A percentile compares a stretch with the other conserved stretches of the same genome.
Evolutionary conservation across 176 grass and related monocot genomes (phyloP).

Genomic region (Aegilops speltoides): DNA sequence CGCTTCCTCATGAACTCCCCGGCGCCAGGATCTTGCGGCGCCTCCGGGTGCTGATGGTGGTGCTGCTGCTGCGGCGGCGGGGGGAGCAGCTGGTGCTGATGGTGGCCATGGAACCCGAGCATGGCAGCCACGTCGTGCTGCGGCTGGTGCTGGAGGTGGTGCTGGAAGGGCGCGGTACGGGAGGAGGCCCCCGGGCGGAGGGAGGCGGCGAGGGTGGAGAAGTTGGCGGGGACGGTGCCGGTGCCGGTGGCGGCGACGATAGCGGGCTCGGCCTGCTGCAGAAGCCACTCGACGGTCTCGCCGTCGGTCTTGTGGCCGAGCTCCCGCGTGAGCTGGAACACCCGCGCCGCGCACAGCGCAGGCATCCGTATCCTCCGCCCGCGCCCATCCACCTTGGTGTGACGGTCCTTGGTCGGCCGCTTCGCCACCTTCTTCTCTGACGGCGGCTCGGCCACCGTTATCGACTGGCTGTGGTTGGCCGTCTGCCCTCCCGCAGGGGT

Average conservation of each 20-base stretch:
- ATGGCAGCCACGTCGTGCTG: conserved; percentile 71
- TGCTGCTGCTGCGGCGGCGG: conserved; percentile 33
- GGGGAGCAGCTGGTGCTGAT: conserved; percentile 35
- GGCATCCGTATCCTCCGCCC: conserved; percentile 98
- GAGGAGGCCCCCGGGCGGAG: conserved; percentile 56
- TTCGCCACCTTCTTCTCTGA: conserved; percentile 35
- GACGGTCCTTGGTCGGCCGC: conserved; percentile 80
- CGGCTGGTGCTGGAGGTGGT: conserved; percentile 33
- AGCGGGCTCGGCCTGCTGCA: conserved; percentile 93
- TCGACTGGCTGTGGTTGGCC: conserved; percentile 12
- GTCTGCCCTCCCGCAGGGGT: background rate
- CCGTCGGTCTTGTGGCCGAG: conserved; percentile 97
- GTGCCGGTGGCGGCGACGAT: conserved; percentile 94
- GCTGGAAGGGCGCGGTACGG: conserved; percentile 35
- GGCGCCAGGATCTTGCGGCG: conserved; percentile 36
- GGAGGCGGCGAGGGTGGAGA: conserved; percentile 82
- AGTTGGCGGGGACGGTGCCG: conserved; percentile 89
- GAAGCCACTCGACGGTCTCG: conserved; percentile 97
- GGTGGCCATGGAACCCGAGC: conserved; percentile 64
- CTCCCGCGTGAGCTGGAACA: conserved; percentile 98
- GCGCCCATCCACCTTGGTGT: conserved; percentile 95
- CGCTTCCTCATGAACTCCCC: conserved; percentile 86
- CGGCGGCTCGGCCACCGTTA: conserved; percentile 11
- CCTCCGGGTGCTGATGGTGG: conserved; percentile 32
- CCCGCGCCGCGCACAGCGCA: conserved; percentile 86